These are phyloP conservation scores for Pseudogymnoascus sp. DNA, from an alignment of 2,329 filamentous ascomycete genomes.

Conservation along the genomic window DNA sequence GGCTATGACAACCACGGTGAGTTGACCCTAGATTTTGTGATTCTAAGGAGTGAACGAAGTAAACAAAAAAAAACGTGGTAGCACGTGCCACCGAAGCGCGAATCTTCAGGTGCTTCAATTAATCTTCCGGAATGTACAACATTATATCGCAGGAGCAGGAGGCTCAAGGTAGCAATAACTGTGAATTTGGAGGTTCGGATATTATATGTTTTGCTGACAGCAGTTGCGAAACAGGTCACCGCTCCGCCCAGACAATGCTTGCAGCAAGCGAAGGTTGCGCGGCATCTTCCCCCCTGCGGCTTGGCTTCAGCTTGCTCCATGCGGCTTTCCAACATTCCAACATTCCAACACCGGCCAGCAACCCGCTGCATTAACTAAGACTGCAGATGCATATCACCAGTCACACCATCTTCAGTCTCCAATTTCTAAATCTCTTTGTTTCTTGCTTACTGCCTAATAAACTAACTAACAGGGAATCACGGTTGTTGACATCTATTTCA, in stretches of 20 bases:
- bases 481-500: slow-evolving; percentile 7
- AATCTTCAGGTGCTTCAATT: slow-evolving; percentile 8
- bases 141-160: slow-evolving; percentile 5
- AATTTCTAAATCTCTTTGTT: slow-evolving; percentile 5
- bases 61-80: slow-evolving; percentile 7
- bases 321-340: not conserved
- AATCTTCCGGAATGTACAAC: not conserved
- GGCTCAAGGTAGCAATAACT: slow-evolving; percentile 1
- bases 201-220: slow-evolving; percentile 8
- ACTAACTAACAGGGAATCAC: slow-evolving; percentile 9
- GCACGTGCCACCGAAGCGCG: slow-evolving; percentile 7
- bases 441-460: slow-evolving; percentile 9
- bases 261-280: slow-evolving; percentile 7
- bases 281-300: not conserved
- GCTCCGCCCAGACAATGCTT: slow-evolving; percentile 6
- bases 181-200: not conserved
- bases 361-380: not conserved
- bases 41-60: slow-evolving; percentile 7
- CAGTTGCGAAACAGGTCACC: slow-evolving; percentile 4
- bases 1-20: not conserved
- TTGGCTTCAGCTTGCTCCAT: slow-evolving; percentile 3
- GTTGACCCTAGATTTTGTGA: not conserved
- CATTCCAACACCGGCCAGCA: not conserved
- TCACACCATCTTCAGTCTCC: not conserved
- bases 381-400: not conserved